Evolutionary conservation across 169 alveolate genomes (phyloP), one percentile per base, ranked within the genome.

Genomic region (Eimeria tenella): DNA sequence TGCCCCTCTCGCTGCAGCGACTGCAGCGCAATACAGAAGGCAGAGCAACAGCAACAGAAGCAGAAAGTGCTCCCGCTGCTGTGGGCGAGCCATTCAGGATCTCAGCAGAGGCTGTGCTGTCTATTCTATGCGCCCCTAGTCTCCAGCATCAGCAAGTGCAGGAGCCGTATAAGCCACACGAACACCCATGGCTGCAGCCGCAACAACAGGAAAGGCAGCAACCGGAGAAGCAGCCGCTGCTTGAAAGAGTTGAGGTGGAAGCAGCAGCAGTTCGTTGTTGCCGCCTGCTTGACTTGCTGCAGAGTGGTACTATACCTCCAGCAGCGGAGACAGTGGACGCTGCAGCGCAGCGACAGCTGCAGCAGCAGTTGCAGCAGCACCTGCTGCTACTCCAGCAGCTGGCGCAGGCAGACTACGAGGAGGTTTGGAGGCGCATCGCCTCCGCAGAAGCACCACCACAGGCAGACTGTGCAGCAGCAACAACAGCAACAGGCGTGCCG

Each of bases 231-330:
- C 84, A 74, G 25, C 10, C n/a, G 23, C 31, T 74, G 63, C 84
- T 74, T 5, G 63, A 74, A 53, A 74, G 84, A 74, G 84, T 74
- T 25, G 84, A 74, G 62, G 21, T 74, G 5, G 84, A 74, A 13
- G 84, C 84, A 74, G 84, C 84, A 74, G 84, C 84, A 74, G 84
- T 74, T 13, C 84, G 84, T 23, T 74, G 84, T 58, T 74, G 84
- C 84, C 60, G 84, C 31, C 62, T 74, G 84, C 84, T 74, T 23
- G 60, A 74, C 62, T 23, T 74, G 84, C 84, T 49, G 84, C 84
- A 74, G 84, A 42, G 84, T 21, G 84, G 84, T 31, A 58, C 52
- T 4, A n/a, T 74, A 5, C 84, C 84, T 74, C 84, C 84, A 23
- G 63, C 62, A 8, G 84, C 60, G 9, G 84, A 74, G 84, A 11